Percentiles rank a stretch among this genome's conserved stretches.
These are phyloP conservation scores for Ganoderma sp. DNA, from an alignment of 1,284 basidiomycete species.

Conservation along the genomic window DNA sequence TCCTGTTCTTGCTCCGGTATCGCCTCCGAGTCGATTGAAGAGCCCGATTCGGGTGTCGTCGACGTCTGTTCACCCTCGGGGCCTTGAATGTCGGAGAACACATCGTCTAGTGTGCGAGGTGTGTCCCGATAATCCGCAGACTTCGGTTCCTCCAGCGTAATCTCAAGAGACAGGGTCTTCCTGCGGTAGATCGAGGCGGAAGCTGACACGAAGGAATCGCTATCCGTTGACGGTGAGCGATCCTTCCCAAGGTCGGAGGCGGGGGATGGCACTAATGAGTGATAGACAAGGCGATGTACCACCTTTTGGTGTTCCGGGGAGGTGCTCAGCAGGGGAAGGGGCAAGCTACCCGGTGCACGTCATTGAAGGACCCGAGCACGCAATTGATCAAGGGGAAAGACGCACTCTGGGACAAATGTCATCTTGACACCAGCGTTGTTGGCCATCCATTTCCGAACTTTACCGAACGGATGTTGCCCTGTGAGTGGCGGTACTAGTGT, in stretches of 20 bases:
- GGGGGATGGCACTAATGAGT: slow-evolving; percentile 34
- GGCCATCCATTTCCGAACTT: slow-evolving; percentile 56
- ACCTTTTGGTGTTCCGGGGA: slow-evolving; percentile 46
- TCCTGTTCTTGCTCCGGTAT: slow-evolving; percentile 11
- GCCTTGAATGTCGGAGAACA: background rate
- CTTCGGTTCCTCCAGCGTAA: slow-evolving; percentile 31
- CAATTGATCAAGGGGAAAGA: slow-evolving; percentile 27
- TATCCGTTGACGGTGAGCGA: background rate
- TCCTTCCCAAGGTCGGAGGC: background rate
- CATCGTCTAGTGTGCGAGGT: background rate
- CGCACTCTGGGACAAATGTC: slow-evolving; percentile 63
- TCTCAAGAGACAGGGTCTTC: slow-evolving; percentile 38
- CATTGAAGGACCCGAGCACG: slow-evolving; percentile 18
- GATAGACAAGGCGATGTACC: slow-evolving; percentile 65
- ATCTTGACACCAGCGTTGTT: slow-evolving; percentile 40
- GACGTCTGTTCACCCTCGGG: background rate
- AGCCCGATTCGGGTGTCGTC: slow-evolving; percentile 1
- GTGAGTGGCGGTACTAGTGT: slow-evolving; percentile 58
- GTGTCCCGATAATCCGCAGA: background rate
- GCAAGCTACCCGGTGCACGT: slow-evolving; percentile 48
- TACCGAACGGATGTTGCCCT: slow-evolving; percentile 50
- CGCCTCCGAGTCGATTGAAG: slow-evolving; percentile 10
- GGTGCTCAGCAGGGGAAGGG: slow-evolving; percentile 47
- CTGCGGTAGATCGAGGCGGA: background rate
- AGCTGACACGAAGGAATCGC: background rate